Evolutionary conservation across 192 early-diverging fungal genomes (phyloP), one percentile per base, ranked within the genome.

Genomic region (Umbelopsis isabellina): DNA sequence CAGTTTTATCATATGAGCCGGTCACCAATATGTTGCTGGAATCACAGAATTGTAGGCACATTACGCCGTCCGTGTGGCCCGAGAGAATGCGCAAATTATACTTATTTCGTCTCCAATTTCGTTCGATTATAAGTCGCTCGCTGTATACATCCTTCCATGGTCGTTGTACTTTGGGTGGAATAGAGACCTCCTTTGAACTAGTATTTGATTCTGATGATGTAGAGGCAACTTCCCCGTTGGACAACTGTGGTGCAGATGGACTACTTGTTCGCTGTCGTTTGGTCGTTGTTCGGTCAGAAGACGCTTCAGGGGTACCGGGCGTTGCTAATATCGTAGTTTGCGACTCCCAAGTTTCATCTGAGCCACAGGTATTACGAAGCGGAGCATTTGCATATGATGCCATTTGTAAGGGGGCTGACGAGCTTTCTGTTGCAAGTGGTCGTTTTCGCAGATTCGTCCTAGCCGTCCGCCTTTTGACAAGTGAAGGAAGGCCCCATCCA

Each of bases 81-180:
- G 75, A 76, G 9, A 96, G 80, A 13, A 83, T 82, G 10, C 82
- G 87, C 58, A 85, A 72, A 13, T 75, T 77, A 76, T 89, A 97
- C 58, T 89, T 88, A 69, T 89, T 90, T 67, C 89, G 89, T 65
- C 96, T 83, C 97, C 97, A 99, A 82, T 98, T 97, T 27, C 95
- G 91, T 73, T 93, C 96, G 5, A 99, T 90, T 12, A 92, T 84
- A 41, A 94, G 82, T 15, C 97, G 91, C 75, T 98, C 96, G 7
- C 94, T 89, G 78, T 96, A 99, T 30, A 99, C 91, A 51, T 90
- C 89, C 81, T 99, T 99, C 96, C 96, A 99, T 2, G 91, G 90
- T 7, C 94, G 89, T 20, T 86, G 87, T 10, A 73, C 68, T 23
- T 44, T 45, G 27, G 68, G 67, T 3, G 81, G 71, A 11, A 30